Base-by-base conservation (phyloP, 2,329 filamentous ascomycete genomes). In the Aspergillus melleus region DNA sequence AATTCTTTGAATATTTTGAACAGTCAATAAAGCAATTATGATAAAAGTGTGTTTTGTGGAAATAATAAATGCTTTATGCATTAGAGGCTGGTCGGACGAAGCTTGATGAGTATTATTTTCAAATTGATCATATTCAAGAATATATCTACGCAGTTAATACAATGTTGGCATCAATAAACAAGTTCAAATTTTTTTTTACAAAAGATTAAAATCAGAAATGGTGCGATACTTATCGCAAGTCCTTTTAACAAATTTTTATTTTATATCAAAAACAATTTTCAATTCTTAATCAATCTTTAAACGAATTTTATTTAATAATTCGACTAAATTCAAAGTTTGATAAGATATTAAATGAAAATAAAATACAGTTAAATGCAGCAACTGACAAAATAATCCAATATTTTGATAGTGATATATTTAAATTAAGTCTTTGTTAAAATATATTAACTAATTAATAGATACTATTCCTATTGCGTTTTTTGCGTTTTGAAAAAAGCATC, bases 401-500 rank as follows among this genome's bases (percentile, higher is more conserved):
- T 22, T 2, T 47, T 47, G 6, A 20, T 14, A 47, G 2, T 20
- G 6, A 1, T 47, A 4, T 4, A 11, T 32, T 24, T 24, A 51
- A 24, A 51, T 8, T 19, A 20, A 24, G 19, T 16, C 19, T 14
- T 11, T 22, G 16, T 6, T 36, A 36, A 22, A 42, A n/a, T 42
- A 24, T 20, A 30, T 8, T 51, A 24, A 51, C 10, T 24, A 20
- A 3, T 12, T 24, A 24, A 51, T 24, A 24, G 1, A 30, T 49
- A 55, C 22, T 16, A 55, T 42, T 49, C 1, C 2, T 32, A 51
- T 51, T 12, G 1, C 6, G 77, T 67, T 0, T 79, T 79, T 0
- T 77, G 2, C 29, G 1, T 58, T 49, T 20, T 58, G 16, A 26
- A 58, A 44, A 20, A 69, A 1, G 66, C 47, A 0, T 74, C 74